Percentiles rank a stretch among this genome's conserved stretches.
phyloP scores from a whole-genome alignment of 73 alveolate genomes.

The Urostyla sp. region DNA sequence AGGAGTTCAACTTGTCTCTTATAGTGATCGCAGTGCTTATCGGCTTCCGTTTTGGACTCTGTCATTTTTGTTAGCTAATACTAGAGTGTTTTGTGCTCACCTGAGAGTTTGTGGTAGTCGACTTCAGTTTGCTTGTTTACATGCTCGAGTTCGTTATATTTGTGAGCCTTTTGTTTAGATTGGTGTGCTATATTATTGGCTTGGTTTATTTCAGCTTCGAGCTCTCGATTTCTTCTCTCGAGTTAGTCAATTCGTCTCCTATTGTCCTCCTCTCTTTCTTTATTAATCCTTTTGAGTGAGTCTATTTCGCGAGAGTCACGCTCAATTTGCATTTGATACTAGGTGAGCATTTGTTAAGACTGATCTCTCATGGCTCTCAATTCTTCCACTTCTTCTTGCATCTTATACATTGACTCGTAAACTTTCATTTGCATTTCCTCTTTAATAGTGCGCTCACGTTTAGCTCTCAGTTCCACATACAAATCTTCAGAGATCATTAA shows the following conservation, averaged over 20 bases:
- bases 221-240: slow-evolving; percentile 61
- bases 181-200: background rate
- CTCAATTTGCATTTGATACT: slow-evolving; percentile 14
- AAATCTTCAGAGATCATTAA: slow-evolving; percentile 54
- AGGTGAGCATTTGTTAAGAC: slow-evolving; percentile 10
- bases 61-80: slow-evolving; percentile 17
- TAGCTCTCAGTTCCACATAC: slow-evolving; percentile 57
- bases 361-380: slow-evolving; percentile 44
- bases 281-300: slow-evolving; percentile 23
- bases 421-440: slow-evolving; percentile 64
- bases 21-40: slow-evolving; percentile 57
- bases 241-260: slow-evolving; percentile 48
- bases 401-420: slow-evolving; percentile 55
- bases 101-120: background rate
- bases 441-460: slow-evolving; percentile 63
- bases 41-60: slow-evolving; percentile 57
- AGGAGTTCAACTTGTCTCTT: slow-evolving; percentile 81
- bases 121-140: slow-evolving; percentile 3
- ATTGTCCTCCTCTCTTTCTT: slow-evolving; percentile 67
- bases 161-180: background rate
- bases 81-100: slow-evolving; percentile 10
- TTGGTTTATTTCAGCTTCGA: slow-evolving; percentile 43
- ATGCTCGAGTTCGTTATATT: slow-evolving; percentile 25
- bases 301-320: slow-evolving; percentile 64
- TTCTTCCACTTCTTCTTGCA: slow-evolving; percentile 43